Percentiles rank a stretch among this genome's conserved stretches.
Evolutionary conservation across 2,329 filamentous ascomycete genomes (phyloP).

Genomic region (Aschersonia sp.): DNA sequence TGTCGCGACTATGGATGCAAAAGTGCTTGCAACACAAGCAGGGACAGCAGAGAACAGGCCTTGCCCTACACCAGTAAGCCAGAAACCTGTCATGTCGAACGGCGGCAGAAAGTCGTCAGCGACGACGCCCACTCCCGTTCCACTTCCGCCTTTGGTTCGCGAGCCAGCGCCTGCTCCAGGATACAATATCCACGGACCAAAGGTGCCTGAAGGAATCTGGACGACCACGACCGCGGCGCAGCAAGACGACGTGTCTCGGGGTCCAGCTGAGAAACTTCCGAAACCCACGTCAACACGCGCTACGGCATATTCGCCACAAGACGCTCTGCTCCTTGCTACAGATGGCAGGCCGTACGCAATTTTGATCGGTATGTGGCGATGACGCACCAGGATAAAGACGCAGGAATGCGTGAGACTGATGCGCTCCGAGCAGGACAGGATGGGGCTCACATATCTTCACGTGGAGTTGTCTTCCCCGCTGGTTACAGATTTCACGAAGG

Average conservation of each 20-base stretch:
- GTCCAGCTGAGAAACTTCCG: too few relatives aligned
- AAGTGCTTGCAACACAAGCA: too few relatives aligned
- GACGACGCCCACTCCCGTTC: background rate
- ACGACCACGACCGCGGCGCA: too few relatives aligned
- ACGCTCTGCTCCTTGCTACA: background rate
- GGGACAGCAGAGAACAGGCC: too few relatives aligned
- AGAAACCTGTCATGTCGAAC: background rate
- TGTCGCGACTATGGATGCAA: too few relatives aligned
- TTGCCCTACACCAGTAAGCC: background rate
- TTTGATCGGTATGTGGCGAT: background rate
- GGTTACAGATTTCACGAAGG: slow-evolving; percentile 14
- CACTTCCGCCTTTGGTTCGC: background rate
- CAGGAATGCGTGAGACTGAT: background rate
- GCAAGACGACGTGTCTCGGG: too few relatives aligned
- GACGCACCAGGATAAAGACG: background rate
- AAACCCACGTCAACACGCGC: too few relatives aligned
- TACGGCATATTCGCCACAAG: background rate
- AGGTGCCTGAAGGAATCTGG: too few relatives aligned
- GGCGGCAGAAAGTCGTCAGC: background rate
- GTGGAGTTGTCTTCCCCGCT: slow-evolving; percentile 18
- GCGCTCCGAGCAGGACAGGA: background rate
- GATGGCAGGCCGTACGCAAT: slow-evolving; percentile 1
- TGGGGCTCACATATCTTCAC: background rate
- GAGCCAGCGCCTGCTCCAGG: background rate
- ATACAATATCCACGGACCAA: background rate